Evolutionary conservation across 2,329 filamentous ascomycete species (phyloP).

Genomic region (Macrophomina pseudophaseolina): DNA sequence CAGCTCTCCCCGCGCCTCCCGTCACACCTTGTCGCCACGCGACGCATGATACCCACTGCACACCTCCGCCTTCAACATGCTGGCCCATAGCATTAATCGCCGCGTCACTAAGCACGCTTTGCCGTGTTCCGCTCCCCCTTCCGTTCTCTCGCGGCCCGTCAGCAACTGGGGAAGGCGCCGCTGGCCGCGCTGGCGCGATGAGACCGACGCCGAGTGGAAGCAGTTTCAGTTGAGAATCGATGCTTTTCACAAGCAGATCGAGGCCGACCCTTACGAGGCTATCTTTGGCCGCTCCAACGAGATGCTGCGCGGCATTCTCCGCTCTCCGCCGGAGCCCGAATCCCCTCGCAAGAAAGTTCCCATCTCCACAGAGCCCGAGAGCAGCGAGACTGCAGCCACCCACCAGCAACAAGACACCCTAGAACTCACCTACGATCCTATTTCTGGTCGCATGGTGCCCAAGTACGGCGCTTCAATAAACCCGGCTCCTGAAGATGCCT

Average conservation of each 20-base stretch:
- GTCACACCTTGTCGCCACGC: neutral
- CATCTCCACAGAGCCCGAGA: conserved; percentile 30
- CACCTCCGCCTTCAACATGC: neutral
- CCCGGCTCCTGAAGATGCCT: conserved; percentile 26
- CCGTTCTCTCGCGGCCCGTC: conserved; percentile 5
- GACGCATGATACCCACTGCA: conserved; percentile 4
- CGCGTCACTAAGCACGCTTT: conserved; percentile 14
- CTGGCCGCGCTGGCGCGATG: conserved; percentile 23
- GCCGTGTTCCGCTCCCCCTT: neutral
- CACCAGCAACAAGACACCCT: neutral
- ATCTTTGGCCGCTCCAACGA: conserved; percentile 49
- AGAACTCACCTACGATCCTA: conserved; percentile 42
- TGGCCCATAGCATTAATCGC: conserved; percentile 19
- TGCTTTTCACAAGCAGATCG: conserved; percentile 32
- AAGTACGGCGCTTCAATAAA: conserved; percentile 1
- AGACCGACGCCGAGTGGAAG: conserved; percentile 20
- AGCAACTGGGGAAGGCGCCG: conserved; percentile 22
- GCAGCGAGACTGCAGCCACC: neutral
- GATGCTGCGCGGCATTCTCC: conserved; percentile 37
- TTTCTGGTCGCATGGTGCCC: conserved; percentile 44
- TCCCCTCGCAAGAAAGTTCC: conserved; percentile 11
- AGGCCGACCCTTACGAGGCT: conserved; percentile 49
- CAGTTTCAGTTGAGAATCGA: conserved; percentile 20
- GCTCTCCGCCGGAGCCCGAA: conserved; percentile 40
- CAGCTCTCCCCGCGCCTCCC: neutral